Percentiles rank a stretch among this genome's conserved stretches.
Conservation (phyloP, 148 eudicot species). For the Amaranthus palmeri region DNA sequence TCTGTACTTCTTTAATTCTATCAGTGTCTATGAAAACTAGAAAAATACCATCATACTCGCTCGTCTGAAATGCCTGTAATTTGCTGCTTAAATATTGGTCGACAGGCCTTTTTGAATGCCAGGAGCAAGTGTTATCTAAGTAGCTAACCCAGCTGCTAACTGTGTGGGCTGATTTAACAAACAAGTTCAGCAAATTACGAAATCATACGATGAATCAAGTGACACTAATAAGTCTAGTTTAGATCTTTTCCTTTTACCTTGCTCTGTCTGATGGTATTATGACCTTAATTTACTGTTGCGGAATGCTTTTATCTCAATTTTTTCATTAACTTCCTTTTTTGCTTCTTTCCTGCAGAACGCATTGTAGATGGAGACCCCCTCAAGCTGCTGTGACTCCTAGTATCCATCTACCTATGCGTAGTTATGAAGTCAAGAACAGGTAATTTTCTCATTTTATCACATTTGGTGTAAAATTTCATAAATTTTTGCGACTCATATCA, state of each 20-base stretch:
- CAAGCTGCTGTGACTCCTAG: conserved; percentile 55
- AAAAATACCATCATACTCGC: too few species aligned
- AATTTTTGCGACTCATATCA: too few species aligned
- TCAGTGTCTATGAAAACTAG: too few species aligned
- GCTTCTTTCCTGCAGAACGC: conserved; percentile 26
- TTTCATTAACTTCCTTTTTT: not conserved
- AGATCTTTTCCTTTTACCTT: not conserved
- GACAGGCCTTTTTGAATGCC: too few species aligned
- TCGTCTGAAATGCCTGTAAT: too few species aligned
- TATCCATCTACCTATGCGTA: conserved; percentile 87
- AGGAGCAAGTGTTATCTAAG: too few species aligned
- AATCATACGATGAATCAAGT: not conserved
- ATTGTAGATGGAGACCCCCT: conserved; percentile 42
- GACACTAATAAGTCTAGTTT: not conserved
- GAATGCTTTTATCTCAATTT: too few species aligned
- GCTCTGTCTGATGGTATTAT: not conserved
- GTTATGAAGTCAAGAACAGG: conserved; percentile 39
- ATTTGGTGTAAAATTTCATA: too few species aligned
- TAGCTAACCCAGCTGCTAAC: not conserved
- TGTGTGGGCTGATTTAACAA: too few species aligned
- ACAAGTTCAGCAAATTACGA: not conserved
- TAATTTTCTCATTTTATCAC: not conserved
- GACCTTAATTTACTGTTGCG: too few species aligned
- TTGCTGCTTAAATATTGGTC: too few species aligned
- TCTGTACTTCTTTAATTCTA: too few species aligned